Conservation (phyloP, 2,329 filamentous ascomycete genomes). For the Microdochium trichocladiopsis region DNA sequence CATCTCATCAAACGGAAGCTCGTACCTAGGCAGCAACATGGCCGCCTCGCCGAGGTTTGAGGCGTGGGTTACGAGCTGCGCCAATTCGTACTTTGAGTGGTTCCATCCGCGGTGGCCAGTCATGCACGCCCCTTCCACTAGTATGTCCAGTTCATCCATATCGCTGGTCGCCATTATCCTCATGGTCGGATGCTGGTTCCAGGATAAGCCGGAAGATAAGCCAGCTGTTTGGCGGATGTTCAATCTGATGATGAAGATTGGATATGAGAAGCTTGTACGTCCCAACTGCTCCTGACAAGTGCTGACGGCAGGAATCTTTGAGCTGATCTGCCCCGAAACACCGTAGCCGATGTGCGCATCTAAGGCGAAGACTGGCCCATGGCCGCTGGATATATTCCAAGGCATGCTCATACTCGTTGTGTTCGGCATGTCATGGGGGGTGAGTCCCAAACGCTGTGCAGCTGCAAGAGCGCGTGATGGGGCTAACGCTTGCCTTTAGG, state of each 20-base stretch:
- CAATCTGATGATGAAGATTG: conserved; percentile 13
- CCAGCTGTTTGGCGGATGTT: conserved; percentile 12
- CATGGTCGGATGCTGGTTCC: conserved; percentile 32
- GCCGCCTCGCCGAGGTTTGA: background rate
- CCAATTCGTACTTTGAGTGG: conserved; percentile 26
- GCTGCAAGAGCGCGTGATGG: background rate
- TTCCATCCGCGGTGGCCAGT: conserved; percentile 35
- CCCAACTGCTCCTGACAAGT: conserved; percentile 2
- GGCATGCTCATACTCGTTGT: conserved; percentile 28
- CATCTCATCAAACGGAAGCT: conserved; percentile 8
- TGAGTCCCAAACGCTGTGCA: background rate
- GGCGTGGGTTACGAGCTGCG: conserved; percentile 7
- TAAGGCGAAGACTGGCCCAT: conserved; percentile 8
- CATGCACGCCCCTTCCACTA: conserved; percentile 28
- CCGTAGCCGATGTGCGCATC: background rate
- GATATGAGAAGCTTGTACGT: background rate
- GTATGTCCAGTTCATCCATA: conserved; percentile 18
- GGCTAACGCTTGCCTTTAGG: background rate
- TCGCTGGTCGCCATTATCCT: conserved; percentile 19
- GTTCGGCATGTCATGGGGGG: conserved; percentile 21
- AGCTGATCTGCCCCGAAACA: background rate
- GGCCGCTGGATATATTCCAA: conserved; percentile 24
- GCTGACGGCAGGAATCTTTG: background rate
- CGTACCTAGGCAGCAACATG: background rate
- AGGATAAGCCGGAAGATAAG: conserved; percentile 10